Conservation (phyloP, 148 eudicot species). For the Hydrangea macrophylla region DNA sequence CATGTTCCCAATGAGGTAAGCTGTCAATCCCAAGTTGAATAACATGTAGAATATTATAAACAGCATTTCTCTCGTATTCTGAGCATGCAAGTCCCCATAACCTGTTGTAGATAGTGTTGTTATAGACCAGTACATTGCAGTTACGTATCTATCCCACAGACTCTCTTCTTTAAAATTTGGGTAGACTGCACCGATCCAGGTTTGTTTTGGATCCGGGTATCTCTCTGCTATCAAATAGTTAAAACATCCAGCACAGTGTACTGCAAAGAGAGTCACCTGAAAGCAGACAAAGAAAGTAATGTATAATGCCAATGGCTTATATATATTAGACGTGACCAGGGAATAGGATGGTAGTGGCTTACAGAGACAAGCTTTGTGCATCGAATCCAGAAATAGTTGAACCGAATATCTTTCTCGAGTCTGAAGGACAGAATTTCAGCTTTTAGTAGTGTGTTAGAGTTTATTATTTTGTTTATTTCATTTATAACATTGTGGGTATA, state of each 20-base stretch:
- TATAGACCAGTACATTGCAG: constrained; percentile 83
- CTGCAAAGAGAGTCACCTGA: constrained; percentile 89
- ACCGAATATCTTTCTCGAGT: constrained; percentile 55
- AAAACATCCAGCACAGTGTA: constrained; percentile 93
- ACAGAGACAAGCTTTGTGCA: constrained; percentile 50
- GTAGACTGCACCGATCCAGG: constrained; percentile 82
- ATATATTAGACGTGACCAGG: background rate
- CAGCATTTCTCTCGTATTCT: constrained; percentile 77
- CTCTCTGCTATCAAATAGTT: constrained; percentile 75
- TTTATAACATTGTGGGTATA: too few species aligned
- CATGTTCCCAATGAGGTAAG: constrained; percentile 95
- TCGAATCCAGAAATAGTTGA: constrained; percentile 54
- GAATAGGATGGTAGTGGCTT: constrained; percentile 5
- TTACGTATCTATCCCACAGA: constrained; percentile 65
- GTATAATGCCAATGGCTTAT: background rate
- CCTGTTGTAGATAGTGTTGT: constrained; percentile 86
- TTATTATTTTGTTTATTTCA: background rate
- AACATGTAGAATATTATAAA: constrained; percentile 75
- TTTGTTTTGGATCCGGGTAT: constrained; percentile 54
- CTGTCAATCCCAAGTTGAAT: constrained; percentile 86
- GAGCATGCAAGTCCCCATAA: constrained; percentile 90
- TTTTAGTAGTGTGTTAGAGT: background rate
- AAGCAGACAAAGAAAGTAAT: background rate
- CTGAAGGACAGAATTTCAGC: constrained; percentile 28
- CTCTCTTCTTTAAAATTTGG: constrained; percentile 60